Evolutionary conservation across 768 basidiomycete species (phyloP).

Genomic region (Exsudoporus frostii): DNA sequence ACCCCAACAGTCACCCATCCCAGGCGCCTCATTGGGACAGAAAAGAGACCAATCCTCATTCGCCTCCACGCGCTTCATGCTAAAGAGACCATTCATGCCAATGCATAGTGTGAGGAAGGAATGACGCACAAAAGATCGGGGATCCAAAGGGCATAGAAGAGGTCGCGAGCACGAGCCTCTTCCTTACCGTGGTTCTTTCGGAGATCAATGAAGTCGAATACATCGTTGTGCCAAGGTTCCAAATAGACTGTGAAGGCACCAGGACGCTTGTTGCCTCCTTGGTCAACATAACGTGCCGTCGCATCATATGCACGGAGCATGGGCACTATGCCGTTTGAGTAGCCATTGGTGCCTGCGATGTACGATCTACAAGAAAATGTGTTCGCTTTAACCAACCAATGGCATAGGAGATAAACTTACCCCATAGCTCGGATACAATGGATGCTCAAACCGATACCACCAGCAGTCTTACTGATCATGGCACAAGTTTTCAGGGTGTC

Average conservation of each 20-base stretch:
- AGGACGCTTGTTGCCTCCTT: conserved; percentile 98
- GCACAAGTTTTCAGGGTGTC: conserved; percentile 98
- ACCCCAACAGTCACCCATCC: conserved; percentile 82
- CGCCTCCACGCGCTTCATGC: conserved; percentile 95
- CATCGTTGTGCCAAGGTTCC: conserved; percentile 97
- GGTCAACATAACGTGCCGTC: conserved; percentile 97
- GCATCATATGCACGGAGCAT: conserved; percentile 99
- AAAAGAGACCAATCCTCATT: conserved; percentile 93
- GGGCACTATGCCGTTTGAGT: conserved; percentile 98
- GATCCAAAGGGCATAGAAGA: conserved; percentile 99
- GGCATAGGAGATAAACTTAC: conserved; percentile 39
- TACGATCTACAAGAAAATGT: conserved; percentile 63
- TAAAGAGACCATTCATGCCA: conserved; percentile 25
- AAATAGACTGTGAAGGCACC: conserved; percentile 98
- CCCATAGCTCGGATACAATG: conserved; percentile 96
- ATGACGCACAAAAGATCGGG: conserved; percentile 85
- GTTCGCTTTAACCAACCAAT: not conserved
- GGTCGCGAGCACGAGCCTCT: conserved; percentile 91
- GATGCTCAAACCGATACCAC: conserved; percentile 94
- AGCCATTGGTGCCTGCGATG: conserved; percentile 98
- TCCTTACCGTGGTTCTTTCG: conserved; percentile 99
- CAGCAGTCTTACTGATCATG: conserved; percentile 99
- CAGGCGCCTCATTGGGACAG: conserved; percentile 96
- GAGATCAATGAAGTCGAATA: conserved; percentile 96
- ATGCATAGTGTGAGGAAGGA: not conserved